Conservation (phyloP, 2,329 filamentous ascomycete genomes). For the Raffaelea deltoideospora region DNA sequence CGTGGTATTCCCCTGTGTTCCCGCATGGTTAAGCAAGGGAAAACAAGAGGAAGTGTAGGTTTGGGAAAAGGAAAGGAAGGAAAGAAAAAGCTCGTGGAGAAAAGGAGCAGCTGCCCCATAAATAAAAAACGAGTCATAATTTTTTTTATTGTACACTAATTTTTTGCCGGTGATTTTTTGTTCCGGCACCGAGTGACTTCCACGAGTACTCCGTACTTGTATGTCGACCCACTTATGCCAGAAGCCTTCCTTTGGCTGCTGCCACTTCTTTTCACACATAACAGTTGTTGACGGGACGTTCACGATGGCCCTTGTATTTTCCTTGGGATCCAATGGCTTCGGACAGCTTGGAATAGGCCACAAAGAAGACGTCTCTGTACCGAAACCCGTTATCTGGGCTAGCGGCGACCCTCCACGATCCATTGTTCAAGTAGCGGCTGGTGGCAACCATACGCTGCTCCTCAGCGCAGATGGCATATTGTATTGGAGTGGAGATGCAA, state of each 20-base stretch:
- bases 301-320: constrained; percentile 40
- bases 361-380: constrained; percentile 53
- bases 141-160: not conserved
- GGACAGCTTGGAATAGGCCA: constrained; percentile 61
- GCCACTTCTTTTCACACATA: too few relatives aligned
- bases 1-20: too few relatives aligned
- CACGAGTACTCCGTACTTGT: too few relatives aligned
- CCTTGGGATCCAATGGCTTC: constrained; percentile 63
- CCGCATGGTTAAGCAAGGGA: too few relatives aligned
- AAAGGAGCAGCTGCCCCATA: too few relatives aligned
- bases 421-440: constrained; percentile 34
- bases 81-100: not conserved
- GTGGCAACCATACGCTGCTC: constrained; percentile 78
- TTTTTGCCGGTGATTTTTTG: too few relatives aligned
- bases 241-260: too few relatives aligned
- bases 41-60: too few relatives aligned
- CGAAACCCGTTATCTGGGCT: constrained; percentile 47
- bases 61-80: too few relatives aligned
- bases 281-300: not conserved
- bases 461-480: constrained; percentile 43
- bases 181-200: too few relatives aligned
- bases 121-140: not conserved
- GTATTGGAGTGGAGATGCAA: constrained; percentile 48
- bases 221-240: too few relatives aligned
- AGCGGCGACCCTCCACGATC: constrained; percentile 19